phyloP scores from a whole-genome alignment of 495 filamentous ascomycete genomes.

The Xylaria bambusicola region DNA sequence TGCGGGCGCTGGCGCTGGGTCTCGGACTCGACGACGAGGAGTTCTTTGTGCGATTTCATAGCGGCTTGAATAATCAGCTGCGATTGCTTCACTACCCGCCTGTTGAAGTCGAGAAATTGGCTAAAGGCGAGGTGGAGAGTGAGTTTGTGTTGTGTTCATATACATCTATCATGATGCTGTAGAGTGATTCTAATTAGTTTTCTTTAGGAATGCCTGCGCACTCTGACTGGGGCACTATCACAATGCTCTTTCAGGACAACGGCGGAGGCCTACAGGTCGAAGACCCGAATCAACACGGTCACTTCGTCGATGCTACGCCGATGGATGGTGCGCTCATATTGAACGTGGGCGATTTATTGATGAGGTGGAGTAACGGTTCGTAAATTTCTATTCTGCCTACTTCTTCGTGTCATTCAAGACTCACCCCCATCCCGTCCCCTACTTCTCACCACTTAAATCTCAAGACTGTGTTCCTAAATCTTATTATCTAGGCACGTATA shows the following conservation, averaged over 20 bases:
- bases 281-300: conserved; percentile 47
- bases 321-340: conserved; percentile 56
- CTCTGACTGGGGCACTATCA: conserved; percentile 53
- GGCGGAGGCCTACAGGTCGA: conserved; percentile 61
- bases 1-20: conserved; percentile 56
- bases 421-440: too few species aligned
- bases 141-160: conserved; percentile 3
- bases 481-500: not conserved
- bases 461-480: not conserved
- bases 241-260: conserved; percentile 55
- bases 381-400: conserved; percentile 2
- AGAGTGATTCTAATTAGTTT: not conserved
- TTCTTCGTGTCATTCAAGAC: not conserved
- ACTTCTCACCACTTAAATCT: too few species aligned
- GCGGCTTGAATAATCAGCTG: conserved; percentile 62
- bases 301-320: conserved; percentile 55
- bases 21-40: conserved; percentile 54
- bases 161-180: not conserved
- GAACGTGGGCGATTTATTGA: conserved; percentile 62
- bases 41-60: conserved; percentile 56
- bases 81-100: conserved; percentile 68
- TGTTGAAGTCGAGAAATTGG: conserved; percentile 50
- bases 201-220: conserved; percentile 50
- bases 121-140: conserved; percentile 47
- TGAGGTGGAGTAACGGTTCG: conserved; percentile 63